A percentile compares a stretch with the other conserved stretches of the same genome.
These are phyloP conservation scores for Cicer cuneatum DNA, from an alignment of 306 rosid genomes.

Conservation along the genomic window DNA sequence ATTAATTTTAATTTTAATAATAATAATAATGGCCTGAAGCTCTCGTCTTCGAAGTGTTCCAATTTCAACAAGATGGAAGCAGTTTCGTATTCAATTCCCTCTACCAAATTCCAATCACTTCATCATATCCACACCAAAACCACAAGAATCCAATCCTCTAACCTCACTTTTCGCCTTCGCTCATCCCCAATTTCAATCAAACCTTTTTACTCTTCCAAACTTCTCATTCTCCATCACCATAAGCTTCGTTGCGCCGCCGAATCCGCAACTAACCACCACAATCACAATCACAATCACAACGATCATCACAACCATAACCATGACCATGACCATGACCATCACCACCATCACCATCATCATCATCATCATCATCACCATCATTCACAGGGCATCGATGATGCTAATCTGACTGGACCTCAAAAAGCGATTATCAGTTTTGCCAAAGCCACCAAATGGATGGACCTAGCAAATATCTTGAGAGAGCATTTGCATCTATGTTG, in stretches of 20 bases:
- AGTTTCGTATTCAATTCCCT: constrained; percentile 48
- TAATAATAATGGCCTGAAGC: constrained; percentile 43
- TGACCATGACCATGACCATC: constrained; percentile 9
- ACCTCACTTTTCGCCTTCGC: constrained; percentile 34
- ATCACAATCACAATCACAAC: constrained; percentile 23
- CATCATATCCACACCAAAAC: constrained; percentile 30
- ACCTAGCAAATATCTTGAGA: constrained; percentile 73
- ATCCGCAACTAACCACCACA: constrained; percentile 47
- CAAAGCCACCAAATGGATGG: constrained; percentile 76
- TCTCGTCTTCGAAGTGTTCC: neutral
- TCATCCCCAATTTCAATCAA: constrained; percentile 47
- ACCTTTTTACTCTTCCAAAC: constrained; percentile 43
- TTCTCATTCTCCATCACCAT: constrained; percentile 47
- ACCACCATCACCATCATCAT: neutral
- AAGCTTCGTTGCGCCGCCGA: constrained; percentile 48
- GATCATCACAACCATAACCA: neutral
- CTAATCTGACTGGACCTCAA: constrained; percentile 67
- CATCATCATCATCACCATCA: constrained; percentile 60
- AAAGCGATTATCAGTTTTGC: constrained; percentile 72
- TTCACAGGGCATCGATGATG: constrained; percentile 42
- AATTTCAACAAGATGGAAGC: constrained; percentile 59
- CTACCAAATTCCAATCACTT: constrained; percentile 50
- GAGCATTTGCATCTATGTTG: constrained; percentile 90
- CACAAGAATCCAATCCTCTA: constrained; percentile 48
- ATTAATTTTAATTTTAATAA: too few species aligned